Base-by-base conservation (phyloP, 2,329 filamentous ascomycete species). In the Alternaria viburni region DNA sequence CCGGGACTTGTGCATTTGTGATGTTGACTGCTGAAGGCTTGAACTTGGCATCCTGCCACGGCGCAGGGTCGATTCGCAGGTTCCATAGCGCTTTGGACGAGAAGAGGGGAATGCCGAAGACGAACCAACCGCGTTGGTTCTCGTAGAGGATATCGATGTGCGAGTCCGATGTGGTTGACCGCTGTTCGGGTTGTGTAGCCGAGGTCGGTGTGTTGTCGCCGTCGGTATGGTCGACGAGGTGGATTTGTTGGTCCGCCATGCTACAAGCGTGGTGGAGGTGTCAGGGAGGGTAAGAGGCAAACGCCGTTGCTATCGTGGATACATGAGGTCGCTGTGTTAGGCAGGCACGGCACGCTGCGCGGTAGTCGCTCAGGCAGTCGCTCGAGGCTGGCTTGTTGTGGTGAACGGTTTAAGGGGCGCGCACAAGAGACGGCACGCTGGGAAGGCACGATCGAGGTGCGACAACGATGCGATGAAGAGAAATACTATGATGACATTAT, bases 71-170 rank as follows among this genome's bases (percentile, higher is more conserved):
- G 52, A 97, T 87, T 64, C 92, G 91, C 36, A 97, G 89, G 58
- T 80, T 80, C 77, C 77, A 79, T 1, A 99, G 86, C 2, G 94
- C 95, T 66, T 90, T 91, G 8, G 89, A 87, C 1, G 94, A 97
- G 83, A 97, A 99, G n/a, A 96, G 86, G 0, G 94, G 90, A 12
- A 93, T 87, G 26, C 96, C 95, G 73, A 95, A 98, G 65, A 97
- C 84, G 75, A 97, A 97, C 43, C 89, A 90, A 11, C 96, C 96
- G 61, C 96, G 88, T 81, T 99, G 92, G 75, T 99, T 99, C 79
- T 99, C 96, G 80, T 97, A 98, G 0, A 99, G 84, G 6, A 98
- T 87, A 67, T 99, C 96, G 64, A 98, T 76, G 66, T 79, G 73
- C 13, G 72, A 74, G 57, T 73, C 70, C 36, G 71, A 65, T 11